A percentile compares a stretch with the other conserved stretches of the same genome.
Conservation (phyloP, 345 rosid species). For the Eucalyptus pauciflora region DNA sequence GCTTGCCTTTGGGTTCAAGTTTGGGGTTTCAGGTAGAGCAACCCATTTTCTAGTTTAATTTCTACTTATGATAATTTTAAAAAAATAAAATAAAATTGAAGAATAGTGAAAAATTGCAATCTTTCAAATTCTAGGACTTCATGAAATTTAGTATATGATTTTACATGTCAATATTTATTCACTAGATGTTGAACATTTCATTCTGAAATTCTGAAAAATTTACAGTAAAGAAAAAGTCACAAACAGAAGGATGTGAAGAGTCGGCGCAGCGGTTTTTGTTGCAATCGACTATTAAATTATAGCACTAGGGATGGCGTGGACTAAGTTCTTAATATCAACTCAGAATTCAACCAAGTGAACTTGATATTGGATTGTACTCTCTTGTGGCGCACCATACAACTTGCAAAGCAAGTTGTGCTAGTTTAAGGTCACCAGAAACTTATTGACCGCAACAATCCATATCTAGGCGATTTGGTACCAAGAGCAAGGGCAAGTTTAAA, state of each 20-base stretch:
- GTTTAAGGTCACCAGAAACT: background rate
- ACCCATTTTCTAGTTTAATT: background rate
- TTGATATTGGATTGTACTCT: background rate
- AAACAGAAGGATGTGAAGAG: background rate
- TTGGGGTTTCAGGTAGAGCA: background rate
- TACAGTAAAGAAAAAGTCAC: background rate
- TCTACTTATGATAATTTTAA: background rate
- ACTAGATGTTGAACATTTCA: background rate
- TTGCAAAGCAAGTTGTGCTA: background rate
- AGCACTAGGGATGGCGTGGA: background rate
- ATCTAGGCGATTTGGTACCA: background rate
- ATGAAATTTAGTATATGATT: background rate
- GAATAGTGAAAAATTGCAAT: background rate
- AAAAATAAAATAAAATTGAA: background rate
- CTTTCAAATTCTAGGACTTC: background rate
- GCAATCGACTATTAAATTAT: background rate
- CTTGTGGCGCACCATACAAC: background rate
- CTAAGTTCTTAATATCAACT: background rate
- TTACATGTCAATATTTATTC: background rate
- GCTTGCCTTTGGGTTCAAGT: background rate
- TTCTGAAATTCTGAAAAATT: background rate
- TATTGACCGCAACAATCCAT: background rate
- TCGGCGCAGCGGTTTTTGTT: background rate
- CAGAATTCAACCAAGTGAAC: background rate
- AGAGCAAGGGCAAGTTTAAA: background rate